phyloP scores from a whole-genome alignment of 495 filamentous ascomycete genomes.

The Xylaria acuta region DNA sequence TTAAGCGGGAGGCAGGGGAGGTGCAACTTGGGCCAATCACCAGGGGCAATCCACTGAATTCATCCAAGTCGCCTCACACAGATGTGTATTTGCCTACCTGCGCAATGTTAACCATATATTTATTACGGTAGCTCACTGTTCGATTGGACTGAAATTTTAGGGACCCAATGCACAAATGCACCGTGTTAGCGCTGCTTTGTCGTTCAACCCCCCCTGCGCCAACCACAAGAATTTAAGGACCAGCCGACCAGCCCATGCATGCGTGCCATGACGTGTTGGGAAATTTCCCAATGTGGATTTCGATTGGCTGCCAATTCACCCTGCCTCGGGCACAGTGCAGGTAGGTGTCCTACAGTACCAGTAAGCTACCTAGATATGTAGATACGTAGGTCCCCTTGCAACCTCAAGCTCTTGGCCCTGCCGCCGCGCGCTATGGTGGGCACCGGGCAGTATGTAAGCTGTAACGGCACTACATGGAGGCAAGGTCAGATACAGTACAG shows the following conservation, averaged over 20 bases:
- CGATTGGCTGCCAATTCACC: constrained; percentile 24
- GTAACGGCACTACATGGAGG: not conserved
- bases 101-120: constrained; percentile 21
- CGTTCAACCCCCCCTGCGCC: constrained; percentile 12
- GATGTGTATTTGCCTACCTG: constrained; percentile 12
- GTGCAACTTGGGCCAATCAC: constrained; percentile 17
- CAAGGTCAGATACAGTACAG: not conserved
- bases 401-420: not conserved
- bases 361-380: not conserved
- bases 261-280: constrained; percentile 19
- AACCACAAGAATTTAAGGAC: constrained; percentile 7
- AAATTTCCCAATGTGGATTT: constrained; percentile 25
- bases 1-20: not conserved
- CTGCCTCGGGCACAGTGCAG: not conserved
- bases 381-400: not conserved
- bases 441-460: too few species aligned
- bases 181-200: constrained; percentile 16
- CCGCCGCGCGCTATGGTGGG: not conserved
- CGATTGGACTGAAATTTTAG: not conserved
- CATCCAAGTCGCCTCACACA: constrained; percentile 12
- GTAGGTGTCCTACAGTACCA: not conserved
- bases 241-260: not conserved
- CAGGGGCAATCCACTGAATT: not conserved
- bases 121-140: not conserved
- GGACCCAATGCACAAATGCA: not conserved